These are phyloP conservation scores for Avena sativa DNA, from an alignment of 176 grass and related monocot species.

Conservation along the genomic window DNA sequence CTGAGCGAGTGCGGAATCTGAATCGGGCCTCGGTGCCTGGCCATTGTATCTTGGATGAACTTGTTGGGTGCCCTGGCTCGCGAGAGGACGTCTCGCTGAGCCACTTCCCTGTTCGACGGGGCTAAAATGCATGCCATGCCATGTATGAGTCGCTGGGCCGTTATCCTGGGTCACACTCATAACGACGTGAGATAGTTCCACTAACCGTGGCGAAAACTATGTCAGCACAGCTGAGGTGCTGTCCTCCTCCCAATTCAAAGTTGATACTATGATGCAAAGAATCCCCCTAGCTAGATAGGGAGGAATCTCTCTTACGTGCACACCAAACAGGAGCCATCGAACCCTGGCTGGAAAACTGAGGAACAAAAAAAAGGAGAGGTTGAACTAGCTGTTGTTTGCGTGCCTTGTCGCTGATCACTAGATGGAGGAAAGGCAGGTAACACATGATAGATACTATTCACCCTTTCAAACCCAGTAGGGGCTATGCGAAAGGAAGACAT, in stretches of 20 bases:
- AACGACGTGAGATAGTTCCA: slow-evolving; percentile 33
- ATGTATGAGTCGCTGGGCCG: not conserved
- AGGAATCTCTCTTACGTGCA: not conserved
- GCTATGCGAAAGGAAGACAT: not conserved
- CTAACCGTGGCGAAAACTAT: slow-evolving; percentile 15
- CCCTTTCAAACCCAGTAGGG: not conserved
- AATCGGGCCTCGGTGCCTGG: not conserved
- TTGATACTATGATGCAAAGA: not conserved
- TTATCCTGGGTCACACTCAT: slow-evolving; percentile 26
- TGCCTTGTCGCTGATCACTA: too few relatives aligned
- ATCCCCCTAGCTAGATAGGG: not conserved
- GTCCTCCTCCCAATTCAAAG: not conserved
- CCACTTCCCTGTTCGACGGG: not conserved
- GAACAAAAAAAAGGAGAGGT: not conserved
- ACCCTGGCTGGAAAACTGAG: not conserved
- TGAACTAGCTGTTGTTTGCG: too few relatives aligned
- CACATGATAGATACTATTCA: too few relatives aligned
- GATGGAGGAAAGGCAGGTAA: too few relatives aligned
- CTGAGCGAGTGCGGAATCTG: not conserved
- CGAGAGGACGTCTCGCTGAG: not conserved
- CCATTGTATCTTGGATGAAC: not conserved
- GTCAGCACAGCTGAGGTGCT: not conserved
- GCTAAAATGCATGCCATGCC: not conserved
- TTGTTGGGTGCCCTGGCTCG: not conserved
- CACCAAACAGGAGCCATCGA: not conserved